Evolutionary conservation across 768 basidiomycete genomes (phyloP).

Genomic region (Collybia nuda): DNA sequence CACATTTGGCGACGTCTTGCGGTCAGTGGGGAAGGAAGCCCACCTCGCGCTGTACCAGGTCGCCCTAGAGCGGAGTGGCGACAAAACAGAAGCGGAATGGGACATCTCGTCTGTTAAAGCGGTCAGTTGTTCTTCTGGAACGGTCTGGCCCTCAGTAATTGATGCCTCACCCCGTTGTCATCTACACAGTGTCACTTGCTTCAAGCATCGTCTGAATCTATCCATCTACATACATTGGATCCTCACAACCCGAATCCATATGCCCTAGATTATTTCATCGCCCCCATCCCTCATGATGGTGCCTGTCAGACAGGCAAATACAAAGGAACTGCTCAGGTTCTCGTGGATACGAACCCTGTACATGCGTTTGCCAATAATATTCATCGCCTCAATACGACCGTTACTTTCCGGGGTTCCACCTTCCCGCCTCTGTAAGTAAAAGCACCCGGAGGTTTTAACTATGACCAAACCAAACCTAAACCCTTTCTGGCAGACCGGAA

Average conservation of each 20-base stretch:
- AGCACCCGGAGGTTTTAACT: too few species aligned
- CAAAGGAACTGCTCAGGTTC: constrained; percentile 16
- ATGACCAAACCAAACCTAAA: too few species aligned
- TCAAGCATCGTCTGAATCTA: constrained; percentile 49
- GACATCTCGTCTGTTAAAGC: constrained; percentile 62
- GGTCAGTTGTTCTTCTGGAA: constrained; percentile 34
- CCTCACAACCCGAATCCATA: constrained; percentile 45
- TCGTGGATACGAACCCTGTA: constrained; percentile 20
- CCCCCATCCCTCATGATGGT: constrained; percentile 67
- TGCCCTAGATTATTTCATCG: constrained; percentile 71
- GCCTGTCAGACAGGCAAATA: constrained; percentile 48
- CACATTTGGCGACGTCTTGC: constrained; percentile 38
- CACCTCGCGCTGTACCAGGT: constrained; percentile 66
- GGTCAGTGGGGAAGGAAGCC: constrained; percentile 26
- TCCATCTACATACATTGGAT: constrained; percentile 54
- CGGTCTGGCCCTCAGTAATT: constrained; percentile 8
- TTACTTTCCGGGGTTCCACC: constrained; percentile 41
- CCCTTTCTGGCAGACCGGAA: constrained; percentile 48
- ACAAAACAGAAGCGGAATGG: constrained; percentile 45
- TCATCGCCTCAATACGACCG: constrained; percentile 48
- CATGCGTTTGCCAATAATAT: constrained; percentile 27
- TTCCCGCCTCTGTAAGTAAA: constrained; percentile 58
- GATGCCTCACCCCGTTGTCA: neutral
- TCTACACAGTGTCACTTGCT: constrained; percentile 63
- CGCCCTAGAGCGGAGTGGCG: constrained; percentile 53